These are phyloP conservation scores for Bocquillonia castaneifolia DNA, from an alignment of 441 rosid genomes.

Conservation along the genomic window DNA sequence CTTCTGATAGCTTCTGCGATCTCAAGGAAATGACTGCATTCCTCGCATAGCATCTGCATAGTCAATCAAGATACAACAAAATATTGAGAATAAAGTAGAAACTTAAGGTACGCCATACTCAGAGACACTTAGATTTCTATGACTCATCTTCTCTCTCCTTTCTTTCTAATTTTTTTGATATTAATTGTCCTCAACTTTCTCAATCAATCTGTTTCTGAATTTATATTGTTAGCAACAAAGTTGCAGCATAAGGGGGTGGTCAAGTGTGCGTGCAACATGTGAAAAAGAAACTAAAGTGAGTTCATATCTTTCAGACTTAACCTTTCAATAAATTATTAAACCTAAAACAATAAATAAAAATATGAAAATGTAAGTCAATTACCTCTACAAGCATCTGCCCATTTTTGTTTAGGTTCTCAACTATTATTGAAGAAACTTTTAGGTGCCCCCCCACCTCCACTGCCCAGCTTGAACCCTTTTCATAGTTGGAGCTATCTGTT, in stretches of 20 bases:
- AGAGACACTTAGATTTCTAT: not conserved
- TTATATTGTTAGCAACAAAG: not conserved
- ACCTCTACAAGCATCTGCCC: slow-evolving; percentile 95
- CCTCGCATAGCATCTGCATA: slow-evolving; percentile 88
- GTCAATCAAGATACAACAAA: slow-evolving; percentile 21
- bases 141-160: not conserved
- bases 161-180: not conserved
- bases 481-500: slow-evolving; percentile 38
- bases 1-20: slow-evolving; percentile 85
- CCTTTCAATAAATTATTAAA: slow-evolving; percentile 15
- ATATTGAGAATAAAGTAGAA: slow-evolving; percentile 6
- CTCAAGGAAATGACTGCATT: slow-evolving; percentile 90
- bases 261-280: not conserved
- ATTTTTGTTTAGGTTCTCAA: slow-evolving; percentile 76
- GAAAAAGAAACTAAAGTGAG: not conserved
- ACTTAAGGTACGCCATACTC: not conserved
- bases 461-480: slow-evolving; percentile 88
- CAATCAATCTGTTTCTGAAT: too few relatives aligned
- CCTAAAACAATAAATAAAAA: not conserved
- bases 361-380: slow-evolving; percentile 14
- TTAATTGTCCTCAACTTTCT: not conserved
- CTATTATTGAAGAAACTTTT: slow-evolving; percentile 78
- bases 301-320: not conserved
- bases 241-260: not conserved
- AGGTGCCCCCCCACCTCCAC: slow-evolving; percentile 92